Base-by-base conservation (phyloP, 768 basidiomycete species). In the Exsudoporus frostii region DNA sequence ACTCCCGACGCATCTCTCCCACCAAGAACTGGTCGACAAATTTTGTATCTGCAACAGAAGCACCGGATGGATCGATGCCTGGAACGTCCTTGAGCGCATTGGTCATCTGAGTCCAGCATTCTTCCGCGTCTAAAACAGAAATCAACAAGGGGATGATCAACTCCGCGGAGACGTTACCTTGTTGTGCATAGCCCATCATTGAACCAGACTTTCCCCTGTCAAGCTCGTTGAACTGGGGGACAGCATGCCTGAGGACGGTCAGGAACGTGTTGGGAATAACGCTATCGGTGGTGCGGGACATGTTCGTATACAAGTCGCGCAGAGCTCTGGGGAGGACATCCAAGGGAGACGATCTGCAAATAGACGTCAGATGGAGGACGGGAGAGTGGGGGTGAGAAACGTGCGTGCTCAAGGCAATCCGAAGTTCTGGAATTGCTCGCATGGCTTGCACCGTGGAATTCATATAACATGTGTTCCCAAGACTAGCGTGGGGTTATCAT, bases 391-490 rank as follows among this genome's bases (percentile, higher is more conserved):
- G 32, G 3, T 2, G 14, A 1, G 7, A 38, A n/a, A 70, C 81
- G 58, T 65, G 88, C 82, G 73, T 71, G 62, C 69, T 70, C 20
- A 98, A 77, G 0, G 91, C 89, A 1, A 77, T 67, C 63, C 89
- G 86, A 5, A 99, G 79, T 61, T 97, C 93, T 2, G 95, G 94
- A 45, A 99, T 87, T 4, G 90, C 85, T 22, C 92, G 88, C 56
- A 99, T 79, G n/a, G 90, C 86, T 74, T 99, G 97, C 1, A 98
- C 76, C 2, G 91, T 92, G 1, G 97, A 85, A 66, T 96, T 98
- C 88, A 98, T 92, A 73, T 99, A 99, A 65, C 96, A 98, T 0
- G 95, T 98, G 66, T 98, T 98, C 33, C 96, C 94, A 34, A 95
- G 74, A 64, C 82, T 84, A 17, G 45, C 15, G 15, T 22, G 37